Conservation (phyloP, 768 basidiomycete species). For the Cystofilobasidium bisporidii region DNA sequence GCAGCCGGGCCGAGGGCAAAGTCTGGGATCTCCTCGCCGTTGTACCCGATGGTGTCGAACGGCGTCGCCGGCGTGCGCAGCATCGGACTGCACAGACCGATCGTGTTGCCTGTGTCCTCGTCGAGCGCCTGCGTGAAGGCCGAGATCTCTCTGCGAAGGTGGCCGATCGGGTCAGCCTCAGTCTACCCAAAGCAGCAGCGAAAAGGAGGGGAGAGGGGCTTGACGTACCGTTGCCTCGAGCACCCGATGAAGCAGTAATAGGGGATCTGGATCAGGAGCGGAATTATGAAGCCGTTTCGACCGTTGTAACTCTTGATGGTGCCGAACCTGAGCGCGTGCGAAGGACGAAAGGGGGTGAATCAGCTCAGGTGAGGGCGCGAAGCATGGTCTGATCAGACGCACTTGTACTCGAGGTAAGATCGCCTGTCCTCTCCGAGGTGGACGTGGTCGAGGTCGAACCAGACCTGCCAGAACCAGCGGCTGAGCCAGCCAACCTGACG, state of each 20-base stretch:
- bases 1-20: conserved; percentile 32
- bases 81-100: conserved; percentile 34
- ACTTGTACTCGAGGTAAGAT: conserved; percentile 63
- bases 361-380: background rate
- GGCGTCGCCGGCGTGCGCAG: conserved; percentile 39
- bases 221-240: conserved; percentile 52
- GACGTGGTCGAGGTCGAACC: conserved; percentile 45
- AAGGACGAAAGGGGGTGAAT: background rate
- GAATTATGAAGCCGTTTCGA: conserved; percentile 60
- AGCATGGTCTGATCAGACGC: background rate
- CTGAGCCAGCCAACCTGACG: conserved; percentile 57
- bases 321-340: conserved; percentile 53
- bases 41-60: conserved; percentile 27
- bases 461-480: conserved; percentile 65
- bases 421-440: conserved; percentile 49
- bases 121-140: conserved; percentile 50
- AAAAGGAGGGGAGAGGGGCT: background rate
- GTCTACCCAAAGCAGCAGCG: no score
- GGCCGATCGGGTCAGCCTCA: background rate
- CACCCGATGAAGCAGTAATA: conserved; percentile 71
- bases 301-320: conserved; percentile 67
- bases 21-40: conserved; percentile 28
- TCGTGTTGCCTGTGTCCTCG: conserved; percentile 45
- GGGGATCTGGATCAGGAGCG: conserved; percentile 57
- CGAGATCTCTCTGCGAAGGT: conserved; percentile 7